Conservation (phyloP, 2,329 filamentous ascomycete genomes). For the Myriosclerotinia curreyana region DNA sequence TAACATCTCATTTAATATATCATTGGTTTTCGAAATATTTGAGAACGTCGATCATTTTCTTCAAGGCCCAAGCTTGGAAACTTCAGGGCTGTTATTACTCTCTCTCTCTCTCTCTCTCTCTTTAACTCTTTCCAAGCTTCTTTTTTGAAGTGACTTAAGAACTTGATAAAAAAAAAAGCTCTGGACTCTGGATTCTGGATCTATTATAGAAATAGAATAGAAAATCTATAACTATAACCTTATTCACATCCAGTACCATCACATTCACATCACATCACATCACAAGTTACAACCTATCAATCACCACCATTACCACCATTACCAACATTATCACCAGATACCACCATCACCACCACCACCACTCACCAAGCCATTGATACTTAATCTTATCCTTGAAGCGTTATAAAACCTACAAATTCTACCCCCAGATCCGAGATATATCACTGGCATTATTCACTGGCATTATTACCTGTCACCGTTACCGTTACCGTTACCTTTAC, state of each 20-base stretch:
- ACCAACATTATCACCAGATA: neutral
- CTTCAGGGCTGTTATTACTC: neutral
- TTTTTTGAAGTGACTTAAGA: too few relatives aligned
- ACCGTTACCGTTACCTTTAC: neutral
- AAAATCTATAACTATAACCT: too few relatives aligned
- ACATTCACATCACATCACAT: too few relatives aligned
- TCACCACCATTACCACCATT: neutral
- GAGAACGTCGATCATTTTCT: constrained; percentile 5
- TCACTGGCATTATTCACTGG: neutral
- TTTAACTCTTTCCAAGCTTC: neutral
- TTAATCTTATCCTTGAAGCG: neutral
- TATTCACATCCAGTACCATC: neutral
- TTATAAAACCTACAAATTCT: neutral
- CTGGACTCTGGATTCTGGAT: too few relatives aligned
- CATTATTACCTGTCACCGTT: constrained; percentile 7
- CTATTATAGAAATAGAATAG: too few relatives aligned
- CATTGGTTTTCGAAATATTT: neutral
- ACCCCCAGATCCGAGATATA: constrained; percentile 10
- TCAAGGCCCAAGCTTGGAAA: constrained; percentile 5
- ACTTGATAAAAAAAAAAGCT: too few relatives aligned
- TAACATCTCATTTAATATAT: too few relatives aligned
- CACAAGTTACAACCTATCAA: too few relatives aligned
- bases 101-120: neutral
- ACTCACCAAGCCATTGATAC: neutral
- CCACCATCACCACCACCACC: neutral